Conservation (phyloP, 129 eudicot genomes). For the Lactuca saligna region DNA sequence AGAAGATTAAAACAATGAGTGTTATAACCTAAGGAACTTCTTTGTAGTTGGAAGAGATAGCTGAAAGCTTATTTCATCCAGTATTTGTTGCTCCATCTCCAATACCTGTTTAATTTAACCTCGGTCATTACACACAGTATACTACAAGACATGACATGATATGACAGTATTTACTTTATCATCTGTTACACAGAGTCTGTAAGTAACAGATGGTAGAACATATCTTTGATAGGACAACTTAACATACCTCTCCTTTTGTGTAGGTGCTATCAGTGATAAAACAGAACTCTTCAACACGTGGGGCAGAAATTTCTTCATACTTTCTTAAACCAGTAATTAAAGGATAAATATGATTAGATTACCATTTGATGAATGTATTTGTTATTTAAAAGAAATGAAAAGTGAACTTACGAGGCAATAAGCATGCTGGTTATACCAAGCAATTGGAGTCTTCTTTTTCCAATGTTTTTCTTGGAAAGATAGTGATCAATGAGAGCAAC, state of each 20-base stretch:
- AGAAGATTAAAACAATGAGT: no score
- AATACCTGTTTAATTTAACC: constrained; percentile 48
- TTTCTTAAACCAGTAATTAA: constrained; percentile 51
- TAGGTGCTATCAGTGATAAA: constrained; percentile 93
- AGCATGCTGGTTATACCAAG: constrained; percentile 98
- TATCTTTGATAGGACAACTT: background rate
- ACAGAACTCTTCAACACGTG: constrained; percentile 92
- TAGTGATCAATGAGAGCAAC: constrained; percentile 82
- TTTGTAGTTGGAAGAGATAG: constrained; percentile 72
- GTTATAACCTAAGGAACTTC: constrained; percentile 68
- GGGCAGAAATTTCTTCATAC: constrained; percentile 90
- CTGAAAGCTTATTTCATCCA: constrained; percentile 62
- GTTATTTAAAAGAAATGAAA: background rate
- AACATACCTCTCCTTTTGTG: constrained; percentile 74
- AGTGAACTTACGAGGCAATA: constrained; percentile 89
- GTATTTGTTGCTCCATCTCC: constrained; percentile 72
- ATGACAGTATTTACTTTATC: no score
- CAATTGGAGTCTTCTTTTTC: constrained; percentile 80
- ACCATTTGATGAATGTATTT: constrained; percentile 4
- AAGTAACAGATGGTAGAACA: no score
- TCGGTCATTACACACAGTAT: background rate
- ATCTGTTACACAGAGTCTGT: no score
- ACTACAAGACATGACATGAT: background rate
- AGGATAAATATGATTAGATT: constrained; percentile 5
- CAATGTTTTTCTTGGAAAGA: constrained; percentile 68